Conservation (phyloP, 2,329 filamentous ascomycete species). For the Sphaceloma murrayae region DNA sequence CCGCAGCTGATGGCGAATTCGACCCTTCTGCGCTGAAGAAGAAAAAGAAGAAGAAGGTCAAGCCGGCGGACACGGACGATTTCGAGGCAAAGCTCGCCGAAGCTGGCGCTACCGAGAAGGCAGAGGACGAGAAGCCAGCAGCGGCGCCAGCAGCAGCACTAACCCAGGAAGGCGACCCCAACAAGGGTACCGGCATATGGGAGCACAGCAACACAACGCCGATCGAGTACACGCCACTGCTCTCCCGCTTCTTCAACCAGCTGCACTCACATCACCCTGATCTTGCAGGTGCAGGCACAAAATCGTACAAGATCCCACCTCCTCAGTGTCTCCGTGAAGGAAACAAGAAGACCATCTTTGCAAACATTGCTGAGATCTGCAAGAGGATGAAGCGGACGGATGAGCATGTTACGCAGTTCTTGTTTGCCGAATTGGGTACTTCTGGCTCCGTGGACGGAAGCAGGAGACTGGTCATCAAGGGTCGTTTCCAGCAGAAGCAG, state of each 20-base stretch:
- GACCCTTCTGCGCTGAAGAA: constrained; percentile 65
- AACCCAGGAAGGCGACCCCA: constrained; percentile 62
- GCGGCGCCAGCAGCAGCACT: constrained; percentile 25
- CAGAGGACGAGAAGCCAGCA: constrained; percentile 43
- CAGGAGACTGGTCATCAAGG: constrained; percentile 93
- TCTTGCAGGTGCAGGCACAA: constrained; percentile 62
- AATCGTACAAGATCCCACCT: constrained; percentile 98
- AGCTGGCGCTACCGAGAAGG: constrained; percentile 46
- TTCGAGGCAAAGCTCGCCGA: constrained; percentile 58
- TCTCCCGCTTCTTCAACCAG: constrained; percentile 87
- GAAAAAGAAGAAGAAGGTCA: constrained; percentile 69
- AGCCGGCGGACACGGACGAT: constrained; percentile 51
- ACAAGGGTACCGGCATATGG: constrained; percentile 85
- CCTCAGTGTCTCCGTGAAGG: constrained; percentile 98
- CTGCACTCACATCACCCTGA: constrained; percentile 95
- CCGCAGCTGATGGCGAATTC: constrained; percentile 51
- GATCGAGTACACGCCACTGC: constrained; percentile 76
- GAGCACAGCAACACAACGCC: constrained; percentile 65
- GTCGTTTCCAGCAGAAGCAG: constrained; percentile 99
- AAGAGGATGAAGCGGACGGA: constrained; percentile 99
- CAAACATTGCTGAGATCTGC: constrained; percentile 97
- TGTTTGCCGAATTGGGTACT: constrained; percentile 97
- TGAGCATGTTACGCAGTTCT: constrained; percentile 82
- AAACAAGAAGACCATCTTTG: constrained; percentile 99
- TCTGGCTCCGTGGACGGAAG: constrained; percentile 90